Evolutionary conservation across 2,329 filamentous ascomycete genomes (phyloP).

Genomic region (Pseudogymnoascus sp.): DNA sequence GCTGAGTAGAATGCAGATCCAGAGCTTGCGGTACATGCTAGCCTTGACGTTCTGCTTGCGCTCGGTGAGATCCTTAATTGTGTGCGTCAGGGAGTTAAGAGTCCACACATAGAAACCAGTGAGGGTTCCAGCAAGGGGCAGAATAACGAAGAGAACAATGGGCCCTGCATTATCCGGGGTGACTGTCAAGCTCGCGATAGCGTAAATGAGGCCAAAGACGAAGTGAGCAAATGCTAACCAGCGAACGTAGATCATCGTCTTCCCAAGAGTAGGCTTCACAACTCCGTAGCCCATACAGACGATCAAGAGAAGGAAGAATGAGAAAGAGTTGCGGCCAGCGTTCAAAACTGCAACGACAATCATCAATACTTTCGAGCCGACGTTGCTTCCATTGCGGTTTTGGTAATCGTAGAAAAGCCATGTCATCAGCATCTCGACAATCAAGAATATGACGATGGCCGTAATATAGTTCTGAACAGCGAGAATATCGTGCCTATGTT

Average conservation of each 20-base stretch:
- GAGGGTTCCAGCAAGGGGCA: constrained; percentile 83
- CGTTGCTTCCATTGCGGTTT: constrained; percentile 80
- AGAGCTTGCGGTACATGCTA: constrained; percentile 94
- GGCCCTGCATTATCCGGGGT: constrained; percentile 86
- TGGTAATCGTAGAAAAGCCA: constrained; percentile 99
- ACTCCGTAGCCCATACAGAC: constrained; percentile 99
- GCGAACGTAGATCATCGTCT: constrained; percentile 89
- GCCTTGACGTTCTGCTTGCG: constrained; percentile 92
- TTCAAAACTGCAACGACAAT: constrained; percentile 89
- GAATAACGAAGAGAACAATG: constrained; percentile 83
- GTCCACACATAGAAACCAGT: constrained; percentile 99
- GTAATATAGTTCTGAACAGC: constrained; percentile 99
- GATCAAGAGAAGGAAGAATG: constrained; percentile 94
- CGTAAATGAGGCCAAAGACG: constrained; percentile 88
- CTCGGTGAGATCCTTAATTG: constrained; percentile 92
- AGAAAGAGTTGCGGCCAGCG: constrained; percentile 92
- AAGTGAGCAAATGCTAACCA: constrained; percentile 90
- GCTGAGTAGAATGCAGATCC: constrained; percentile 92
- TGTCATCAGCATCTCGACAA: constrained; percentile 95
- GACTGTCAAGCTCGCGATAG: constrained; percentile 79
- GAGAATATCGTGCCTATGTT: constrained; percentile 88
- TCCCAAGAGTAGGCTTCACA: constrained; percentile 85
- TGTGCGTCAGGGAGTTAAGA: constrained; percentile 86
- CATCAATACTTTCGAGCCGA: constrained; percentile 77
- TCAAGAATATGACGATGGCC: constrained; percentile 87